phyloP scores from a whole-genome alignment of 352 stramenopile species.

The Globisporangium heterothallicum region DNA sequence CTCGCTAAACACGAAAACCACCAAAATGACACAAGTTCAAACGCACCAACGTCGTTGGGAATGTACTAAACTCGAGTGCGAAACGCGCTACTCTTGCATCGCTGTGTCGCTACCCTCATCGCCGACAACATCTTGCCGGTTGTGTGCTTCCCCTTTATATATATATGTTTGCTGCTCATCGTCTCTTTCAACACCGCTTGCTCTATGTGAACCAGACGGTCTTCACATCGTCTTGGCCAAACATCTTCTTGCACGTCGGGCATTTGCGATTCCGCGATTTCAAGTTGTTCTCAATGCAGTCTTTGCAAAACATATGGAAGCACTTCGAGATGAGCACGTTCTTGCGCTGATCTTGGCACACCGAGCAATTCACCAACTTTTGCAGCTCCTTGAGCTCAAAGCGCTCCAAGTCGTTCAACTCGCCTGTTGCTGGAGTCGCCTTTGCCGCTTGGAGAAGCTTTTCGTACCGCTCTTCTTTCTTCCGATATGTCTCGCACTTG shows the following conservation, averaged over 20 bases:
- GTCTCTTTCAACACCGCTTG: neutral
- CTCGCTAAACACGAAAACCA: too few species aligned
- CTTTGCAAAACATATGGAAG: slow-evolving; percentile 87
- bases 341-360: slow-evolving; percentile 82
- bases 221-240: slow-evolving; percentile 86
- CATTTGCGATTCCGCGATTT: slow-evolving; percentile 88
- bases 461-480: slow-evolving; percentile 49
- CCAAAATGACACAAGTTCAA: too few species aligned
- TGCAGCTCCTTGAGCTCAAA: slow-evolving; percentile 79
- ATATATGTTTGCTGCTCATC: neutral
- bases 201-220: slow-evolving; percentile 78
- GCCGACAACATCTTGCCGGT: too few species aligned
- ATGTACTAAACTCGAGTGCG: too few species aligned
- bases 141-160: neutral
- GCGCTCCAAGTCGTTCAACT: slow-evolving; percentile 66
- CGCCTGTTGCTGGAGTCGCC: slow-evolving; percentile 20
- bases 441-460: slow-evolving; percentile 36
- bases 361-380: slow-evolving; percentile 81
- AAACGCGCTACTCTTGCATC: too few species aligned
- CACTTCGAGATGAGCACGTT: slow-evolving; percentile 87
- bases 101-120: too few species aligned
- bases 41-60: too few species aligned
- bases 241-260: slow-evolving; percentile 89
- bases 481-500: slow-evolving; percentile 43
- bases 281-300: slow-evolving; percentile 85